Evolutionary conservation across 1,284 basidiomycete genomes (phyloP).

Genomic region (Cutaneotrichosporon mucoides): DNA sequence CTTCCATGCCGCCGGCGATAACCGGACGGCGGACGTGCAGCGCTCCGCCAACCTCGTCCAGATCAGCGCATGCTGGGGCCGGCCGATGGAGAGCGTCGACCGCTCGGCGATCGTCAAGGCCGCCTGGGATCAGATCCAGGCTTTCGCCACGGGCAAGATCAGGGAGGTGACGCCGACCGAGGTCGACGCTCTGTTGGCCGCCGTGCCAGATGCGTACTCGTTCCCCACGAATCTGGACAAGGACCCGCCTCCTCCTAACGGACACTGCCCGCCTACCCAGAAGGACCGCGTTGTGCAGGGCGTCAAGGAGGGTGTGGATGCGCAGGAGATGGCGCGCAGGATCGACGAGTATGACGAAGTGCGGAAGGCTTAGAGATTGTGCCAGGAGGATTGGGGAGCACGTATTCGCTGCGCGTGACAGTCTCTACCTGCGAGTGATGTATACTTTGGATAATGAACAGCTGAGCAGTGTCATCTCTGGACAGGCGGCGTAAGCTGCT

Average conservation of each 20-base stretch:
- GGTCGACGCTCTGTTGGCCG: conserved; percentile 8
- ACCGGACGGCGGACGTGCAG: conserved; percentile 4
- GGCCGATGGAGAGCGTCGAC: conserved; percentile 23
- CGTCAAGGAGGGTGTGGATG: not conserved
- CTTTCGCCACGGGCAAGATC: not conserved
- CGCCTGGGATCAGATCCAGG: not conserved
- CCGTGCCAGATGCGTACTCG: conserved; percentile 15
- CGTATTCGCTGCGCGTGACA: no score
- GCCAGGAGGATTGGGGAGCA: no score
- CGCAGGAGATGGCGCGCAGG: not conserved
- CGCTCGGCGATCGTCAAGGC: conserved; percentile 4
- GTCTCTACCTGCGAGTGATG: no score
- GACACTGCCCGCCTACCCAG: conserved; percentile 13
- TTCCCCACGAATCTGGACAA: conserved; percentile 23
- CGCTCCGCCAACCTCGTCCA: conserved; percentile 23
- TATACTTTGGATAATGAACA: no score
- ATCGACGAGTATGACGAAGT: conserved; percentile 7
- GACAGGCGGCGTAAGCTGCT: no score
- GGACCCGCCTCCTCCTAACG: conserved; percentile 16
- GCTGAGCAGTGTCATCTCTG: no score
- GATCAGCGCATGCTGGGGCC: conserved; percentile 16
- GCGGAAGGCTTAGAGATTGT: not conserved
- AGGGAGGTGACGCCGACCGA: not conserved
- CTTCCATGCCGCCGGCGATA: conserved; percentile 23
- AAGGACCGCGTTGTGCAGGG: not conserved